phyloP scores from a whole-genome alignment of 331 rosid species.

The Pyracantha coccinea region DNA sequence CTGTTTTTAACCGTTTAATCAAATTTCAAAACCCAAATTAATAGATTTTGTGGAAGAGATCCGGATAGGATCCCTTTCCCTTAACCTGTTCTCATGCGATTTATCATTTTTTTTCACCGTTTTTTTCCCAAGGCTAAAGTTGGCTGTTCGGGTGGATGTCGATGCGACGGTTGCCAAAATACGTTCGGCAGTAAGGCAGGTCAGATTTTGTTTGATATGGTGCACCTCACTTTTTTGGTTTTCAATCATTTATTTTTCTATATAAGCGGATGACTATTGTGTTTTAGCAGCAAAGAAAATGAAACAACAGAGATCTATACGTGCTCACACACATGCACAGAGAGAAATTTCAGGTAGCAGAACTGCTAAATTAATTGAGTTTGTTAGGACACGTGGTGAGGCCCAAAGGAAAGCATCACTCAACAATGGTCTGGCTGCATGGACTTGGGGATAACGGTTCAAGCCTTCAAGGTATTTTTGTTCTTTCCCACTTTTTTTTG shows the following conservation, averaged over 20 bases:
- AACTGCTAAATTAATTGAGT: no score
- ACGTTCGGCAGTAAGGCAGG: slow-evolving; percentile 21
- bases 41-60: no score
- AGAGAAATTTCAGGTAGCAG: no score
- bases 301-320: neutral
- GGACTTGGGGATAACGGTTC: no score
- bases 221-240: neutral
- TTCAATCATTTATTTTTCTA: neutral
- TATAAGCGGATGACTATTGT: neutral
- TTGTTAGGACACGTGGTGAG: no score
- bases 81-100: neutral
- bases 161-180: slow-evolving; percentile 28
- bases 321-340: neutral
- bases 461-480: no score
- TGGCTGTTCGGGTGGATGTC: slow-evolving; percentile 27
- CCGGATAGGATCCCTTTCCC: no score
- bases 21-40: no score
- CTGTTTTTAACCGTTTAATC: no score
- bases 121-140: slow-evolving; percentile 15
- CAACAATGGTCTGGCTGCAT: no score
- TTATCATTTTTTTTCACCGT: neutral
- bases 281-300: neutral
- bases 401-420: no score
- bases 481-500: no score
- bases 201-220: neutral